Evolutionary conservation across 1,139 yeast species (phyloP).

Genomic region (Lodderomyces beijingensis): DNA sequence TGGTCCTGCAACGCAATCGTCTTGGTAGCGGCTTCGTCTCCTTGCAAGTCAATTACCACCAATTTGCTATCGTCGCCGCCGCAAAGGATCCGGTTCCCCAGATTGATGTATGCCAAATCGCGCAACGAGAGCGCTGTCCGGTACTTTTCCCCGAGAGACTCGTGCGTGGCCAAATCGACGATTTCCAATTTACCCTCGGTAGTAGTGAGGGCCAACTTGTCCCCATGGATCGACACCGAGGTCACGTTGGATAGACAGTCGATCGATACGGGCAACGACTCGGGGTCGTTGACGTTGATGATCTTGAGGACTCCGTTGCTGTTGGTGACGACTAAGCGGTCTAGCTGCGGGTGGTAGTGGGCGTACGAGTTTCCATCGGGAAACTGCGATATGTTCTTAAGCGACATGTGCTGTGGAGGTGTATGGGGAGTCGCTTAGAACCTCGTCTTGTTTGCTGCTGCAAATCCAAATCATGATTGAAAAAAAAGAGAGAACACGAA

Average conservation of each 20-base stretch:
- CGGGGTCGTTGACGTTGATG: constrained; percentile 42
- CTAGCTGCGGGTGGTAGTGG: constrained; percentile 25
- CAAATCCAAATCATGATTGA: not conserved
- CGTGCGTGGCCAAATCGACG: constrained; percentile 19
- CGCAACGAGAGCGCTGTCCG: constrained; percentile 62
- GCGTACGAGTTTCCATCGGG: constrained; percentile 47
- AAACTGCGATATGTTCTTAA: constrained; percentile 30
- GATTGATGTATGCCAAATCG: constrained; percentile 62
- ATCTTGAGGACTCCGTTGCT: constrained; percentile 48
- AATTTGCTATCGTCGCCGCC: constrained; percentile 78
- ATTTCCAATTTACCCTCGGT: constrained; percentile 35
- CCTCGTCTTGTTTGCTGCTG: too few relatives aligned
- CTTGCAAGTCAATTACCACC: constrained; percentile 44
- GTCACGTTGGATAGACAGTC: constrained; percentile 46
- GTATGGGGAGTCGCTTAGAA: too few relatives aligned
- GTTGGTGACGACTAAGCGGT: constrained; percentile 46
- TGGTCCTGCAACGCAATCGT: constrained; percentile 46
- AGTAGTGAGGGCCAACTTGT: constrained; percentile 26
- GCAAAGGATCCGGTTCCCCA: constrained; percentile 62
- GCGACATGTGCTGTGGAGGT: constrained; percentile 7
- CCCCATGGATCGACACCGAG: constrained; percentile 21
- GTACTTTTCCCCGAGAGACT: constrained; percentile 24
- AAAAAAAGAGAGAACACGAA: constrained; percentile 1
- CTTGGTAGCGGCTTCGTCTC: constrained; percentile 18
- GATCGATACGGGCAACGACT: constrained; percentile 52